Base-by-base conservation (phyloP, 352 stramenopile genomes). In the Phytophthora sojae region DNA sequence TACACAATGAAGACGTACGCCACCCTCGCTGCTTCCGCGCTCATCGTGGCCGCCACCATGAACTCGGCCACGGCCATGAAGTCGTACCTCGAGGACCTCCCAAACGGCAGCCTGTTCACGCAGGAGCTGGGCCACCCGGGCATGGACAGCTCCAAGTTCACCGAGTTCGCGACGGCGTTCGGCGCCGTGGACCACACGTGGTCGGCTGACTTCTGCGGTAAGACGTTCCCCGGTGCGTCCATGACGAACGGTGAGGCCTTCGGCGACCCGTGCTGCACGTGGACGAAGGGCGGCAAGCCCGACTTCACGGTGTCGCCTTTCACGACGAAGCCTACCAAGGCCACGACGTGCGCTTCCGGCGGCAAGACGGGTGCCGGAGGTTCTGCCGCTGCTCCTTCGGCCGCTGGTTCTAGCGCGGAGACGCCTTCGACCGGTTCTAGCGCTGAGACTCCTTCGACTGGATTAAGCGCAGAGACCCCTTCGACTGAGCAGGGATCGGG, bases 241-340 rank as follows among this genome's bases (percentile, higher is more conserved):
- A 75, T 82, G 63, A 83, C 73, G 21, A 75, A 77, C 68, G 80
- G 80, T 45, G 75, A 66, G 19, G 80, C 76, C 45, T 83, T 88
- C 69, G 80, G 80, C 6, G 80, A 88, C 70, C 80, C 80, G 64
- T 88, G 80, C 44, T 88, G 80, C 77, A 82, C 71, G 64, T 88
- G 78, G 78, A 76, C 64, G 25, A 73, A 71, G 59, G 69, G 76
- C 30, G 73, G 62, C 44, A 79, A 45, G 3, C 57, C 80, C 4
- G 76, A 86, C 57, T 82, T 83, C 50, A 71, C 61, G n/a, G 72
- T 85, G 65, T 49, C 64, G 45, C 64, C 71, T 32, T 77, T 81
- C 64, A 77, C 73, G 30, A 67, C 50, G 26, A 71, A 57, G 0
- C 62, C 68, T 29, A 66, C 56, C 21, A 60, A 71, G 61, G 62